Percentiles rank a stretch among this genome's conserved stretches.
Conservation (phyloP, 306 rosid genomes). For the Castanea mollissima region DNA sequence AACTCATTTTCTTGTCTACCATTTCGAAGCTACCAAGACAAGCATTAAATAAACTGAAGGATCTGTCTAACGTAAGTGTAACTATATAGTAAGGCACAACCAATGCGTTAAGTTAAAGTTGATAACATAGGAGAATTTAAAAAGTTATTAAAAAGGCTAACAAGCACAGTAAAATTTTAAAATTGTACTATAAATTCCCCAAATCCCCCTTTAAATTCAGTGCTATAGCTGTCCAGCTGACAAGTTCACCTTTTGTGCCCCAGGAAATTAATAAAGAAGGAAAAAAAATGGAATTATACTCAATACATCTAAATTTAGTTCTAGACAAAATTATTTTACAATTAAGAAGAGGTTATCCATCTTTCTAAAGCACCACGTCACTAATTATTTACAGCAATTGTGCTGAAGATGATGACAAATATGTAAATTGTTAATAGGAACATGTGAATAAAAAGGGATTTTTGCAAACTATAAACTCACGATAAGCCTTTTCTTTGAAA, state of each 20-base stretch:
- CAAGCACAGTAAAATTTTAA: neutral
- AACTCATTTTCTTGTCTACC: neutral
- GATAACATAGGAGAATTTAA: neutral
- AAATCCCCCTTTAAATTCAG: neutral
- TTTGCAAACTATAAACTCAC: conserved; percentile 53
- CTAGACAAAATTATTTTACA: neutral
- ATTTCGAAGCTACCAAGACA: neutral
- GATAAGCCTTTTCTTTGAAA: conserved; percentile 78
- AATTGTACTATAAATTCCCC: neutral
- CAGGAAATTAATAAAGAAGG: neutral
- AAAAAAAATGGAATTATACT: neutral
- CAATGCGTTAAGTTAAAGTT: neutral
- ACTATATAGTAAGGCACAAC: neutral
- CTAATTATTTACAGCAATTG: neutral
- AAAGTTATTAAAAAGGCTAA: neutral
- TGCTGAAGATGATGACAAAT: neutral
- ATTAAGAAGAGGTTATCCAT: neutral
- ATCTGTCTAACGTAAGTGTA: neutral
- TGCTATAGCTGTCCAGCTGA: neutral
- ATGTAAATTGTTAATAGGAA: conserved; percentile 14
- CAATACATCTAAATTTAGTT: too few relatives aligned
- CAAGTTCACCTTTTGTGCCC: neutral
- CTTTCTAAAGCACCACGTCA: neutral
- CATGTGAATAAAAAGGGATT: conserved; percentile 22
- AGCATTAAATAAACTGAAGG: neutral